Evolutionary conservation across 2,329 filamentous ascomycete genomes (phyloP), one percentile per base, ranked within the genome.

Genomic region (Chlorencoelia australis): DNA sequence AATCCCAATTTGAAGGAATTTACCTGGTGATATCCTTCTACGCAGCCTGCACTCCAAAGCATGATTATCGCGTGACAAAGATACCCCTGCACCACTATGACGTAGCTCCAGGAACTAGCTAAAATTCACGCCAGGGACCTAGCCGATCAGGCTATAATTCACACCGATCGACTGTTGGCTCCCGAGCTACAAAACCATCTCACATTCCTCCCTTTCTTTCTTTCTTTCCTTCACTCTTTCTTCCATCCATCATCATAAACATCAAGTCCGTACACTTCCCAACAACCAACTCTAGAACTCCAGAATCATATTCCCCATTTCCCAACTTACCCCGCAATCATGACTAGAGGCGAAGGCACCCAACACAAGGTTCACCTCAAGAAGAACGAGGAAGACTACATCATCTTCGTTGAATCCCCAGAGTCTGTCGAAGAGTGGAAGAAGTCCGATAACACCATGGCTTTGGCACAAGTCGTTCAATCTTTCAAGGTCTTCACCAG

Each of bases 401-500:
- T 82, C 52, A 65, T 83, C 62, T 76, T 78, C 51, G 67, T 75
- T 41, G 75, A 81, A 35, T 69, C 67, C 43, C 55, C 63, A 11
- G 58, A 82, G 42, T 68, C 71, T 32, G 77, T 85, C 53, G 68
- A 83, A 62, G 79, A 89, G 61, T 96, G 89, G 89, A 76, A 79
- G 68, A 66, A 59, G 4, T n/a, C n/a, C n/a, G 89, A 96, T 67
- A 78, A 75, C 57, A 79, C 73, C 19, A 67, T 91, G 19, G 82
- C 91, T 24, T 66, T 96, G 31, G 73, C 83, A 2, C 79, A 95
- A 54, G 88, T 98, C 39, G 73, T 96, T 38, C 85, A 79, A 40
- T 72, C 82, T 6, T 96, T 85, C 71, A 84, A 94, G 71, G 70
- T 98, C 55, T 94, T 94, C 55, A 67, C 82, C 28, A 94, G 87